phyloP scores from a whole-genome alignment of 2,329 filamentous ascomycete species.

The Pleoardoris graminearum region DNA sequence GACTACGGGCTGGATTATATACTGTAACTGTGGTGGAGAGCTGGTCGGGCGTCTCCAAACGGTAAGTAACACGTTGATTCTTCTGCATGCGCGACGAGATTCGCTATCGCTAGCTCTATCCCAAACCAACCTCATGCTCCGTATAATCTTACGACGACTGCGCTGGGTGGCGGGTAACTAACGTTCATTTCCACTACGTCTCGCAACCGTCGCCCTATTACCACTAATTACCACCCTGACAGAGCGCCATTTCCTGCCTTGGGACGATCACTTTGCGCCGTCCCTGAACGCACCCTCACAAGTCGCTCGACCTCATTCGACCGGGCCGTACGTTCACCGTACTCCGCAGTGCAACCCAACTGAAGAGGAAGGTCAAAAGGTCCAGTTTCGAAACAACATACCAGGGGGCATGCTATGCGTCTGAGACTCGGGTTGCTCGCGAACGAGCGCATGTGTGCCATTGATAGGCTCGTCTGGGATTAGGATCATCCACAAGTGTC shows the following conservation, averaged over 20 bases:
- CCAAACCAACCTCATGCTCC: constrained; percentile 1
- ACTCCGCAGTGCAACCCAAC: background rate
- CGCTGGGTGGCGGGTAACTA: background rate
- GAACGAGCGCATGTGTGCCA: constrained; percentile 1
- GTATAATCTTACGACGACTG: background rate
- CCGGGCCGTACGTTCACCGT: background rate
- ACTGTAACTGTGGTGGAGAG: background rate
- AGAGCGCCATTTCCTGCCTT: background rate
- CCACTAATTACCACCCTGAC: background rate
- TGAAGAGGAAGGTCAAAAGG: constrained; percentile 1
- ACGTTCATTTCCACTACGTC: background rate
- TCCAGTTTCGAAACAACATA: background rate
- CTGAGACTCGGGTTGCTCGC: background rate
- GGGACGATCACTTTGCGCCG: background rate
- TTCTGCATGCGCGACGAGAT: background rate
- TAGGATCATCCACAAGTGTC: constrained; percentile 2
- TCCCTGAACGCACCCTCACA: background rate
- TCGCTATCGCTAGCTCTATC: constrained; percentile 3
- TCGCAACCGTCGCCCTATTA: too few relatives aligned
- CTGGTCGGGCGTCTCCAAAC: background rate
- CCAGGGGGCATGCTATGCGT: background rate
- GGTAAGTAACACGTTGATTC: background rate
- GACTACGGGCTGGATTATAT: background rate
- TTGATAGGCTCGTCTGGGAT: constrained; percentile 5
- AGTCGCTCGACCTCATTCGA: background rate